Percentiles rank a stretch among this genome's conserved stretches.
phyloP scores from a whole-genome alignment of 768 basidiomycete species.

The Leucosporidium scottii region DNA sequence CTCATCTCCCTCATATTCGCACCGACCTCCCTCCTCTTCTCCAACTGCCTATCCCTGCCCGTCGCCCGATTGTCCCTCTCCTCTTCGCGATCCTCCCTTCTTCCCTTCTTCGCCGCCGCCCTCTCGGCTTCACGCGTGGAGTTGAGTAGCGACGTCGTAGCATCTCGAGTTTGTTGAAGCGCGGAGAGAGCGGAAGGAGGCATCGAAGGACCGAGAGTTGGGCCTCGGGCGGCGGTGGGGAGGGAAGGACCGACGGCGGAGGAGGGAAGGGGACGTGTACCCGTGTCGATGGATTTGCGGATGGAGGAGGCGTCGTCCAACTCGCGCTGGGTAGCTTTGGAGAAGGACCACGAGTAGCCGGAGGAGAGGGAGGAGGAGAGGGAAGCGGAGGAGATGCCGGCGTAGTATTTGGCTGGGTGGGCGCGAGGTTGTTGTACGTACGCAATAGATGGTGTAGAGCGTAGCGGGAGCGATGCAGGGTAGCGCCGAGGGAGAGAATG shows the following conservation, averaged over 20 bases:
- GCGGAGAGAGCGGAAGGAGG: conserved; percentile 49
- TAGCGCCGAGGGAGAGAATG: background rate
- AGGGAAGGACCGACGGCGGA: conserved; percentile 45
- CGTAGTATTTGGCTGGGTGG: conserved; percentile 2
- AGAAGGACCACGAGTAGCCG: conserved; percentile 23
- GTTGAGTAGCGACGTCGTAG: conserved; percentile 35
- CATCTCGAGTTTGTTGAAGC: background rate
- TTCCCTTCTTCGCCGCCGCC: conserved; percentile 69
- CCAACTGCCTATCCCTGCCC: conserved; percentile 75
- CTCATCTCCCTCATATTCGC: conserved; percentile 45
- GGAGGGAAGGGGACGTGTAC: conserved; percentile 51
- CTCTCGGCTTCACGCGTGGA: conserved; percentile 62
- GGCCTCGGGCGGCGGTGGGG: conserved; percentile 45
- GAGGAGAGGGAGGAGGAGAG: conserved; percentile 26
- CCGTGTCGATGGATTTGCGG: conserved; percentile 58
- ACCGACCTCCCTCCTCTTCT: conserved; percentile 70
- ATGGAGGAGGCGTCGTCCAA: conserved; percentile 42
- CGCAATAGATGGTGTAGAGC: no score
- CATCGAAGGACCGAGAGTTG: conserved; percentile 43
- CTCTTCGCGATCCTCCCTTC: conserved; percentile 55
- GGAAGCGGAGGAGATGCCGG: conserved; percentile 43
- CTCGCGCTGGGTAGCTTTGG: conserved; percentile 26
- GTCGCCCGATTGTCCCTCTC: conserved; percentile 26
- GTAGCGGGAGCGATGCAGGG: background rate
- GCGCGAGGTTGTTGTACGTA: background rate